Percentiles rank a stretch among this genome's conserved stretches.
Evolutionary conservation across 306 rosid genomes (phyloP).

Genomic region (Cercis canadensis): DNA sequence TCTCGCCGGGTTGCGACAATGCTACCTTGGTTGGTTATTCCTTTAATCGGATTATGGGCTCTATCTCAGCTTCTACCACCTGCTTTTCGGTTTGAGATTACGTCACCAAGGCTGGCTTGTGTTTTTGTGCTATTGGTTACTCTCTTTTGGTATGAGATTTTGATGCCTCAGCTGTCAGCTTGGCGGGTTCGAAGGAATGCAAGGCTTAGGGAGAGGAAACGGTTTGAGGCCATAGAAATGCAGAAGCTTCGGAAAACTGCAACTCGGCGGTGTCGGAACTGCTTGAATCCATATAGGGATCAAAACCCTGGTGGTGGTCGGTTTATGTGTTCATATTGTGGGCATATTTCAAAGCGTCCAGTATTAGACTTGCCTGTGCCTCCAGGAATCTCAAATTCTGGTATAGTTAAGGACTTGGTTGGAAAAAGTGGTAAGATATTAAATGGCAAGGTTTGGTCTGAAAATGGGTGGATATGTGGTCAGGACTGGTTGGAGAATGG

Average conservation of each 20-base stretch:
- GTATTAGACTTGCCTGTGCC: slow-evolving; percentile 88
- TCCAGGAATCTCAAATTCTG: slow-evolving; percentile 68
- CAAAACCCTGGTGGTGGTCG: slow-evolving; percentile 98
- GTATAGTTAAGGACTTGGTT: slow-evolving; percentile 78
- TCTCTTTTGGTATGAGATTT: slow-evolving; percentile 98
- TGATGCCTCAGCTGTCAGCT: slow-evolving; percentile 98
- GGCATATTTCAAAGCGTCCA: slow-evolving; percentile 92
- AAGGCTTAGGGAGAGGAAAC: slow-evolving; percentile 82
- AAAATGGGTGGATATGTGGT: slow-evolving; percentile 88
- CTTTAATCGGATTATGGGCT: slow-evolving; percentile 93
- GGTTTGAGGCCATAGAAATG: slow-evolving; percentile 89
- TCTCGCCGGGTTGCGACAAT: slow-evolving; percentile 99
- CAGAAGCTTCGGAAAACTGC: slow-evolving; percentile 93
- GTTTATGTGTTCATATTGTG: slow-evolving; percentile 97
- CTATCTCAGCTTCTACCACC: slow-evolving; percentile 99
- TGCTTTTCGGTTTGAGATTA: slow-evolving; percentile 91
- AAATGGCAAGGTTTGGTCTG: slow-evolving; percentile 88
- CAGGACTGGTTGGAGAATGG: slow-evolving; percentile 95
- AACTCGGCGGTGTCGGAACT: slow-evolving; percentile 85
- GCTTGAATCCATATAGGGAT: slow-evolving; percentile 90
- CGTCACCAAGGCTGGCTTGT: slow-evolving; percentile 93
- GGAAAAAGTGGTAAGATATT: slow-evolving; percentile 91
- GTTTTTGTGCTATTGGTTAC: slow-evolving; percentile 92
- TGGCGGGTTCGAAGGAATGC: slow-evolving; percentile 88
- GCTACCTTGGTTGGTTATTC: slow-evolving; percentile 99